Base-by-base conservation (phyloP, 106 monocot species). In the Narthecium ossifragum region DNA sequence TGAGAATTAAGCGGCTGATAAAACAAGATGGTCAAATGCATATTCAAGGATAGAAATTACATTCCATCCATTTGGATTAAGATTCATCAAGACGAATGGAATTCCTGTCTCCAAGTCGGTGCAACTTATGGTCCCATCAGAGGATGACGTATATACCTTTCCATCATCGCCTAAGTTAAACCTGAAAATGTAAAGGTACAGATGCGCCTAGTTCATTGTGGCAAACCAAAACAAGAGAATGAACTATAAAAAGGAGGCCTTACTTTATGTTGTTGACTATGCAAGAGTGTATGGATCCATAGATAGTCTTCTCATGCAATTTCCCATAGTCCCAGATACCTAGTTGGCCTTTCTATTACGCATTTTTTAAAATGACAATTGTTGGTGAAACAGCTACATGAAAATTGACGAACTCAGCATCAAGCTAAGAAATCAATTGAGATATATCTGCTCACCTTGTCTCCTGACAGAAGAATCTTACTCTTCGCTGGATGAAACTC, bases 241-340 rank as follows among this genome's bases (percentile, higher is more conserved):
- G n/a, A n/a, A n/a, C n/a, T n/a, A n/a, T 7, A 11, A 59, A 28
- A n/a, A 46, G 24, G 26, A 51, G 9, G n/a, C 27, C 74, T 82
- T 69, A 94, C 93, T 80, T 94, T 36, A 94, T 94, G 66, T 80
- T 85, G 78, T 94, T 94, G 53, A 94, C 71, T 62, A 89, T 83
- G 70, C 80, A 94, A 34, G 82, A 80, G 67, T 94, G 93, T 57
- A 94, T 74, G 22, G 80, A 80, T 36, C 31, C 73, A 65, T 85
- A 94, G 22, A 89, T 38, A 2, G 73, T 90, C 75, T 85, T 94
- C 34, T 94, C 93, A 55, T 90, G 82, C 28, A 82, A 58, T 65
- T 86, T 89, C 23, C 46, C 69, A 65, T 89, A 90, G 70, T 89
- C 75, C 93, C 89, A 94, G 27, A 94, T 69, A 23, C 89, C 93